Conservation (phyloP, 148 eudicot genomes). For the Amaranthus cruentus region DNA sequence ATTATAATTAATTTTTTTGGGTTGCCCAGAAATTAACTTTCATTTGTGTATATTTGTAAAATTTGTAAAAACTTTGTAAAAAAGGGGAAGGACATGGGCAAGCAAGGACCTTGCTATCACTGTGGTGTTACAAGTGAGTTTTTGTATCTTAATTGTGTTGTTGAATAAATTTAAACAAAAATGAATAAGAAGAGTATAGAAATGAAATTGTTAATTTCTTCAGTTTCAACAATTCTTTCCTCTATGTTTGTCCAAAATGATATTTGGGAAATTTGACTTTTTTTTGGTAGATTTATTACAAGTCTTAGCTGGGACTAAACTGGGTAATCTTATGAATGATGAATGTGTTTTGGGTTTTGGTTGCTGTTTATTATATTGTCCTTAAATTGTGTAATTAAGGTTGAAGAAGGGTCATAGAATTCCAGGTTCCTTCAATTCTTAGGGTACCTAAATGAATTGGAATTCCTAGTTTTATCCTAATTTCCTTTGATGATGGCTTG, state of each 20-base stretch:
- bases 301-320: conserved; percentile 21
- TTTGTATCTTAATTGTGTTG: conserved; percentile 21
- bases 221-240: conserved; percentile 6
- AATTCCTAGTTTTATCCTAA: neutral
- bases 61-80: neutral
- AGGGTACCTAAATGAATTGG: conserved; percentile 18
- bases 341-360: conserved; percentile 19
- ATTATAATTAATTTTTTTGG: neutral
- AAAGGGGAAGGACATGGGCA: conserved; percentile 66
- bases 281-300: conserved; percentile 26
- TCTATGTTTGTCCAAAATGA: neutral
- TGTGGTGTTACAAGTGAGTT: conserved; percentile 99
- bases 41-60: conserved; percentile 16
- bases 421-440: conserved; percentile 18
- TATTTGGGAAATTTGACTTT: conserved; percentile 18
- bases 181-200: neutral
- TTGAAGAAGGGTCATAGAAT: conserved; percentile 18
- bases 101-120: conserved; percentile 99
- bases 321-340: conserved; percentile 26
- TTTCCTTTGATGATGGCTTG: conserved; percentile 14
- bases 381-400: conserved; percentile 17
- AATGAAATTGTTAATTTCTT: conserved; percentile 1
- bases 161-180: conserved; percentile 19
- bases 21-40: neutral
- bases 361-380: conserved; percentile 12